Evolutionary conservation across 257 asterid species (phyloP).

Genomic region (Solanum microdontum): DNA sequence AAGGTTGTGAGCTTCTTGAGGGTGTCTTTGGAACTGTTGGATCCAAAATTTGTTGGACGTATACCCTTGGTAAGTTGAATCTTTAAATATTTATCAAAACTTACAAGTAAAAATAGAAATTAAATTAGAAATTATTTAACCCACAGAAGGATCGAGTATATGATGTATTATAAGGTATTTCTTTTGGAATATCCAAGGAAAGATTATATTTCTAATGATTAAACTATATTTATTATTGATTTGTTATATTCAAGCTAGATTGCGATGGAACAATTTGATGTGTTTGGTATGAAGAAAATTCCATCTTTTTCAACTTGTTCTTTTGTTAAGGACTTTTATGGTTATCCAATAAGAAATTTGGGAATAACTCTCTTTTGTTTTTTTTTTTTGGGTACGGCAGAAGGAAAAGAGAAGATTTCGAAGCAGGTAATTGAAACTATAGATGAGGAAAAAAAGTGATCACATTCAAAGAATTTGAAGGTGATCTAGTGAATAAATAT

Average conservation of each 20-base stretch:
- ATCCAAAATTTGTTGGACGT: conserved; percentile 2
- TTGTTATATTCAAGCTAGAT: not conserved
- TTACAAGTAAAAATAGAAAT: too few relatives aligned
- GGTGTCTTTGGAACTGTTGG: conserved; percentile 4
- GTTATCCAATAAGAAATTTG: not conserved
- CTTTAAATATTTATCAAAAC: not conserved
- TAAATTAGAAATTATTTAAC: too few relatives aligned
- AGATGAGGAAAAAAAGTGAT: not conserved
- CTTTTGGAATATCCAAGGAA: too few relatives aligned
- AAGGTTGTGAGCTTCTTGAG: conserved; percentile 5
- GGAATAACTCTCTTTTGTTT: not conserved
- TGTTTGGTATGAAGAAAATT: not conserved
- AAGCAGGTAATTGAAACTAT: not conserved
- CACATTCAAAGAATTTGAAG: not conserved
- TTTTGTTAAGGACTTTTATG: not conserved
- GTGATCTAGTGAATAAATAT: not conserved
- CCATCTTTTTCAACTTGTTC: too few relatives aligned
- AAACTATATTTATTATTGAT: too few relatives aligned
- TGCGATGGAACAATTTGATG: not conserved
- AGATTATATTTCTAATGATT: too few relatives aligned
- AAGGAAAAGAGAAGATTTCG: not conserved
- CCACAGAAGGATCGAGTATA: too few relatives aligned
- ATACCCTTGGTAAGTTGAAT: conserved; percentile 3
- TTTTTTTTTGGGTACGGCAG: not conserved
- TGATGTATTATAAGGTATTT: too few relatives aligned